phyloP scores from a whole-genome alignment of 1,139 yeast species.

The Sugiyamaella sp. region DNA sequence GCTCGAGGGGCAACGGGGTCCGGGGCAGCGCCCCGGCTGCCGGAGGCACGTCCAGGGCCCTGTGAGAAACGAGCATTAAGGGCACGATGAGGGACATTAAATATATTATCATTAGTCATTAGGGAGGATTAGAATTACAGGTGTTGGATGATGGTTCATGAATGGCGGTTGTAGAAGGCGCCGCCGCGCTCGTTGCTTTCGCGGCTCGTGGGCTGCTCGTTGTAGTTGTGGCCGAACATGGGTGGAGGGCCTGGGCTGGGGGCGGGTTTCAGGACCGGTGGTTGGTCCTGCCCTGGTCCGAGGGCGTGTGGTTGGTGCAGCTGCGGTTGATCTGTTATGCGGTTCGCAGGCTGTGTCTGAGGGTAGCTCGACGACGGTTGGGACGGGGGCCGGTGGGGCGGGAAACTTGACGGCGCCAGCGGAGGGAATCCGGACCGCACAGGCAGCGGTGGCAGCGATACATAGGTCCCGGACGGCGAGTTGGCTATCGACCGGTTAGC shows the following conservation, averaged over 20 bases:
- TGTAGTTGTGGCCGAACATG: constrained; percentile 12
- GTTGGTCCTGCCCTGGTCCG: neutral
- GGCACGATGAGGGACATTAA: neutral
- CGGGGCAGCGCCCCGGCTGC: neutral
- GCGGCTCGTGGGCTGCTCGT: constrained; percentile 27
- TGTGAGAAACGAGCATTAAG: neutral
- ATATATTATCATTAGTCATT: constrained; percentile 14
- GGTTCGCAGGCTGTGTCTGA: neutral
- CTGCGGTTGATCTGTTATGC: constrained; percentile 7
- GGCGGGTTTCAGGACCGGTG: neutral
- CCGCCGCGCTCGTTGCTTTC: constrained; percentile 37
- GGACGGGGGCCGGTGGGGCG: constrained; percentile 8
- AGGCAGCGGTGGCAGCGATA: constrained; percentile 12
- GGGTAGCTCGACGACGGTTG: constrained; percentile 5
- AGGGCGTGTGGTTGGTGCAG: constrained; percentile 3
- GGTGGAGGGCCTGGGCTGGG: neutral
- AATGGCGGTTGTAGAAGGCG: constrained; percentile 11
- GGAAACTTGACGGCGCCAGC: neutral
- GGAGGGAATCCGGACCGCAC: constrained; percentile 7
- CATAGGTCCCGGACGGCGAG: constrained; percentile 10
- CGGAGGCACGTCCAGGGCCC: neutral
- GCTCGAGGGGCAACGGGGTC: neutral
- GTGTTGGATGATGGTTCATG: constrained; percentile 6
- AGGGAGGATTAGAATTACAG: constrained; percentile 10
- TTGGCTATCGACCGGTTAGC: constrained; percentile 10